Conservation (phyloP, 257 asterid genomes). For the Lantana camara region DNA sequence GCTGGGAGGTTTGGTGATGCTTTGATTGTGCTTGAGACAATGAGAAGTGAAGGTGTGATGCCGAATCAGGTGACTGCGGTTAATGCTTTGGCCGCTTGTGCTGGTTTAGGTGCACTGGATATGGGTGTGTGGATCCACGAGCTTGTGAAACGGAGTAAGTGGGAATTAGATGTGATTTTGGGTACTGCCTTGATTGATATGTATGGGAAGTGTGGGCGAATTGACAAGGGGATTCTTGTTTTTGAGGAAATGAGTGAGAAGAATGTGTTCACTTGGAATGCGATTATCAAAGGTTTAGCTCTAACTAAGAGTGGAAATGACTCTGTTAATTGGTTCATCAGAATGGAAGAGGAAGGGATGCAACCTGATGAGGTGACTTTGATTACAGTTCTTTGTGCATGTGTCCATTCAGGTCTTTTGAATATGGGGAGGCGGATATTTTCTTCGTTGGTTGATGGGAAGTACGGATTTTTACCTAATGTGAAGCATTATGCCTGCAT, state of each 20-base stretch:
- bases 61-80: constrained; percentile 78
- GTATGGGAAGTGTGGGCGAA: constrained; percentile 69
- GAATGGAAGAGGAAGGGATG: constrained; percentile 56
- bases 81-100: constrained; percentile 72
- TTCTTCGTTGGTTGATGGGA: constrained; percentile 42
- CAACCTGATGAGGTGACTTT: constrained; percentile 63
- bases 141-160: constrained; percentile 41
- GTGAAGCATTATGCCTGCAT: constrained; percentile 67
- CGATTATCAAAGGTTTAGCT: constrained; percentile 64
- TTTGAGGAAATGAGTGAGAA: constrained; percentile 53
- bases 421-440: constrained; percentile 50
- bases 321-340: constrained; percentile 55
- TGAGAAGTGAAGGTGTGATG: constrained; percentile 54
- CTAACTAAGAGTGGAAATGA: constrained; percentile 57
- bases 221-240: constrained; percentile 44
- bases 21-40: constrained; percentile 49
- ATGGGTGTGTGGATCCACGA: constrained; percentile 63
- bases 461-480: constrained; percentile 55
- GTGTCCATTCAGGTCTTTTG: constrained; percentile 59
- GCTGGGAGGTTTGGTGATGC: constrained; percentile 53
- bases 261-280: constrained; percentile 72
- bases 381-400: constrained; percentile 56
- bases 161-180: constrained; percentile 72
- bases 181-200: constrained; percentile 75
- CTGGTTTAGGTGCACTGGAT: constrained; percentile 51